Conservation (phyloP, 192 early-diverging fungal genomes). For the Coemansia sp. region DNA sequence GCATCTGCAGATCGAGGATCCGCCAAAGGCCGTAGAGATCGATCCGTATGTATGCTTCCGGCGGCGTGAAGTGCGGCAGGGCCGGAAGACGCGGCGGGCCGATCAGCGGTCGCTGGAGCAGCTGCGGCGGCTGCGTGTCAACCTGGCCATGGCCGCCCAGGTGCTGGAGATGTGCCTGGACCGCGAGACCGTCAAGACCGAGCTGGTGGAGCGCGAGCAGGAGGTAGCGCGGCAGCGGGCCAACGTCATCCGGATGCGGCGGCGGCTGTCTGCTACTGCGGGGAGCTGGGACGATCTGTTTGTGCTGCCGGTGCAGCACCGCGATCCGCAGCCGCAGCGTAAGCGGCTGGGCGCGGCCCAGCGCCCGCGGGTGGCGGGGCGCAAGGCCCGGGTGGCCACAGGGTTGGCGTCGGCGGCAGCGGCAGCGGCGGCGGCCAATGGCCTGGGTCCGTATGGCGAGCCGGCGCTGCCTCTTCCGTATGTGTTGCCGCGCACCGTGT, state of each 20-base stretch:
- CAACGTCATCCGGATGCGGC: conserved; percentile 33
- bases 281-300: conserved; percentile 29
- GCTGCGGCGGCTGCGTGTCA: conserved; percentile 69
- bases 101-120: conserved; percentile 85
- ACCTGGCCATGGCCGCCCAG: conserved; percentile 69
- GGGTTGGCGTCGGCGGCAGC: conserved; percentile 17
- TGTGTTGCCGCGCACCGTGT: conserved; percentile 26
- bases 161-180: conserved; percentile 74
- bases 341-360: conserved; percentile 19
- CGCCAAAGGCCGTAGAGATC: conserved; percentile 60
- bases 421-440: neutral
- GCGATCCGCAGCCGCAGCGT: conserved; percentile 17
- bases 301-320: conserved; percentile 31
- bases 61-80: conserved; percentile 80
- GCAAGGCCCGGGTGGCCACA: conserved; percentile 16
- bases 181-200: conserved; percentile 71
- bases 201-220: conserved; percentile 69
- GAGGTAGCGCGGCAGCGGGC: conserved; percentile 13
- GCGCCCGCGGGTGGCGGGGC: conserved; percentile 7
- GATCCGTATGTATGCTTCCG: conserved; percentile 98
- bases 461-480: conserved; percentile 23
- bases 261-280: conserved; percentile 9
- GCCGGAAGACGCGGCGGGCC: conserved; percentile 80
- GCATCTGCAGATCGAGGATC: conserved; percentile 56
- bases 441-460: neutral